A percentile compares a stretch with the other conserved stretches of the same genome.
Evolutionary conservation across 331 rosid species (phyloP).

Genomic region (Cydonia oblonga): DNA sequence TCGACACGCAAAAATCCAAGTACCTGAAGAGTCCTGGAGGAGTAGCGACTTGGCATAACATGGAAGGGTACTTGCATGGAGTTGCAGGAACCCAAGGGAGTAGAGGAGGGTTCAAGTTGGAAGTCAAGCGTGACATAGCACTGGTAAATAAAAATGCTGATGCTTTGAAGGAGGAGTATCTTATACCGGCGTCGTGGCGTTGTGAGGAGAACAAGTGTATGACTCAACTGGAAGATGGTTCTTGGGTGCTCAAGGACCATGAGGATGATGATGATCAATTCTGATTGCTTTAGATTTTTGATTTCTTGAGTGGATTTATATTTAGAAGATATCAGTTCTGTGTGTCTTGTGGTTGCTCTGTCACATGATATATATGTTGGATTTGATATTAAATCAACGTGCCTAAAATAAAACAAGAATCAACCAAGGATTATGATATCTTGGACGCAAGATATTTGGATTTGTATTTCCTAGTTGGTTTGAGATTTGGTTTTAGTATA

Average conservation of each 20-base stretch:
- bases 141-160: constrained; percentile 32
- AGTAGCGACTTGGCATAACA: constrained; percentile 30
- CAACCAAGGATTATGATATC: too few relatives aligned
- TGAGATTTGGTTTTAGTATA: too few relatives aligned
- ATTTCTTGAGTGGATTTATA: background rate
- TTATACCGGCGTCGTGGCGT: constrained; percentile 49
- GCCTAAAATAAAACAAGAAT: too few relatives aligned
- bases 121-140: constrained; percentile 31
- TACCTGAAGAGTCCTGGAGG: constrained; percentile 44
- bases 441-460: too few relatives aligned
- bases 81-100: constrained; percentile 46
- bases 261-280: constrained; percentile 25
- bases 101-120: constrained; percentile 29
- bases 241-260: constrained; percentile 48
- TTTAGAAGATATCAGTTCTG: background rate
- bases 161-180: constrained; percentile 43
- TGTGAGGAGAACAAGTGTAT: constrained; percentile 42
- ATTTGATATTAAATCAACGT: too few relatives aligned
- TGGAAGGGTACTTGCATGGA: constrained; percentile 50
- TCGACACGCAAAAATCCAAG: constrained; percentile 33
- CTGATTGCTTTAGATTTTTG: background rate
- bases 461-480: too few relatives aligned
- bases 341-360: background rate
- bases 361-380: background rate
- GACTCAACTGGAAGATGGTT: constrained; percentile 51